Base-by-base conservation (phyloP, 2,329 filamentous ascomycete species). In the Fusarium xylarioides region DNA sequence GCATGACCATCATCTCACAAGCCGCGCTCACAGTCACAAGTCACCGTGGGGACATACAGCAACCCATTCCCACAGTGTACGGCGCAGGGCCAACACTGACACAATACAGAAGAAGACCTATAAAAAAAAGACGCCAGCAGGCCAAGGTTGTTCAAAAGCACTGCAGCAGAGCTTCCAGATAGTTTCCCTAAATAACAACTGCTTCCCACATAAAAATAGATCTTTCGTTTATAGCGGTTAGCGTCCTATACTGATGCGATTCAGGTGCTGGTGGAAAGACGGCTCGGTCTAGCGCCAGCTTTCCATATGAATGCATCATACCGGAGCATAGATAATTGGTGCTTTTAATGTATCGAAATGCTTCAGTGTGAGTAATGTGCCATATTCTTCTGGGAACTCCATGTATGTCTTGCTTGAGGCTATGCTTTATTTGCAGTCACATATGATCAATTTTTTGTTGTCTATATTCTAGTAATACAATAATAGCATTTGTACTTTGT, bases 341-440 rank as follows among this genome's bases (percentile, higher is more conserved):
- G 9, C 12, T 16, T 23, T 5, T 11, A 14, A 19, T 11, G 2
- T 7, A 26, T 26, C 3, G 2, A 2, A 15, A 35, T 6, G 6
- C 6, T 26, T 21, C 9, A 21, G 3, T 8, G 3, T 15, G 2
- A 2, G 0, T 26, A 11, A 21, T 1, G 11, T 26, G 12, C 32
- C 18, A 26, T 16, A 2, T 26, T 11, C 2, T 2, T 2, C 0
- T 10, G 8, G 12, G 5, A 9, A 12, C 46, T 30, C 28, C 2
- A 2, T 15, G 1, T 18, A 5, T 35, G 11, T 52, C 16, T 35
- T 7, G 12, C n/a, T 19, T 4, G 3, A 23, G 16, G 11, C 15
- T 8, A 5, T 14, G 7, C 2, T 35, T 14, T 19, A 5, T 19
- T 15, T 32, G 46, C 26, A 21, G 4, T 19, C 21, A 21, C 32